Evolutionary conservation across 2,329 filamentous ascomycete species (phyloP).

Genomic region (Diaporthe sp.): DNA sequence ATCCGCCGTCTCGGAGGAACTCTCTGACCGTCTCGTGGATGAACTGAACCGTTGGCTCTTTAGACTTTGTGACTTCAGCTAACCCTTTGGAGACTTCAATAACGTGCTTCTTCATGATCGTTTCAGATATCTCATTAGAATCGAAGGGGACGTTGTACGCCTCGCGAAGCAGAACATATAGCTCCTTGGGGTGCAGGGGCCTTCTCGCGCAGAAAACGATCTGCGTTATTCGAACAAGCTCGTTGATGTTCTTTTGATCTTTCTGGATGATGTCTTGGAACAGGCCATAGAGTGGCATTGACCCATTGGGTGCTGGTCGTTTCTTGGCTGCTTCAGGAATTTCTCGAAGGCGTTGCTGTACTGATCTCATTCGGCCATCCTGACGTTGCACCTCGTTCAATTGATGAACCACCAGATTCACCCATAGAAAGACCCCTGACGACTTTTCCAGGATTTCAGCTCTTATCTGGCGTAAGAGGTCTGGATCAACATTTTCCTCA

Average conservation of each 20-base stretch:
- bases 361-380: slow-evolving; percentile 43
- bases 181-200: slow-evolving; percentile 57
- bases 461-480: background rate
- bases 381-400: slow-evolving; percentile 50
- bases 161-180: slow-evolving; percentile 52
- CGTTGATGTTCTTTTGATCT: slow-evolving; percentile 56
- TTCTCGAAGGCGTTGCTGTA: slow-evolving; percentile 48
- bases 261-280: slow-evolving; percentile 65
- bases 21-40: slow-evolving; percentile 66
- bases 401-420: slow-evolving; percentile 53
- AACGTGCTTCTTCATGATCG: slow-evolving; percentile 50
- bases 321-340: slow-evolving; percentile 46
- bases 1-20: slow-evolving; percentile 54
- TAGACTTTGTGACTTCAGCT: slow-evolving; percentile 54
- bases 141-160: background rate
- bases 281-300: slow-evolving; percentile 55
- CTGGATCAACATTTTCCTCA: background rate
- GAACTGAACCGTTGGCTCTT: slow-evolving; percentile 58
- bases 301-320: background rate
- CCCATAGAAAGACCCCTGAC: slow-evolving; percentile 47
- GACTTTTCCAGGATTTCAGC: slow-evolving; percentile 20
- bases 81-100: slow-evolving; percentile 63
- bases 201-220: slow-evolving; percentile 65
- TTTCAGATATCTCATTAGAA: background rate
- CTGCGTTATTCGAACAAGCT: slow-evolving; percentile 60